Evolutionary conservation across 192 early-diverging fungal species (phyloP).

Genomic region (Entomortierella chlamydospora): DNA sequence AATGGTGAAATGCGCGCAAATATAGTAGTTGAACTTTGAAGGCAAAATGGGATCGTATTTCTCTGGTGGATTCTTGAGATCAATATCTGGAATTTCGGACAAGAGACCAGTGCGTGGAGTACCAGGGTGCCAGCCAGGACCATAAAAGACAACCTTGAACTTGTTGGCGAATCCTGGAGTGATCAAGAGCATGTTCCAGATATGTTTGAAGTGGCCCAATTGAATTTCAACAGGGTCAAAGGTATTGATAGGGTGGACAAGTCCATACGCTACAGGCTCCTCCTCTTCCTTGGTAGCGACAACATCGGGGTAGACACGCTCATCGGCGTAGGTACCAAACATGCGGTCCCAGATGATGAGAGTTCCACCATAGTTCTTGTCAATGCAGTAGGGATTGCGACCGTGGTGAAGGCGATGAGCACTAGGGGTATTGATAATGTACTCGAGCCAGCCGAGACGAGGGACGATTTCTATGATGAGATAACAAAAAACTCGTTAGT

Average conservation of each 20-base stretch:
- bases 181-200: constrained; percentile 54
- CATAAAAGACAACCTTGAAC: constrained; percentile 64
- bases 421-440: constrained; percentile 72
- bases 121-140: constrained; percentile 66
- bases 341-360: constrained; percentile 73
- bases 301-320: constrained; percentile 52
- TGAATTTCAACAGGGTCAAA: constrained; percentile 70
- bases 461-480: constrained; percentile 64
- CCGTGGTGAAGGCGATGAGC: constrained; percentile 73
- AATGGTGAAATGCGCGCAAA: constrained; percentile 52
- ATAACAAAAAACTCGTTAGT: too few relatives aligned
- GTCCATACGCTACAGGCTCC: constrained; percentile 66
- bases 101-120: constrained; percentile 58
- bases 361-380: constrained; percentile 72
- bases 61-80: constrained; percentile 54
- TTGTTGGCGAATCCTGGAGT: constrained; percentile 58
- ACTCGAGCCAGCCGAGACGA: constrained; percentile 66
- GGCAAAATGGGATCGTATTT: constrained; percentile 62
- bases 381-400: constrained; percentile 72
- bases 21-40: constrained; percentile 55
- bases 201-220: constrained; percentile 61
- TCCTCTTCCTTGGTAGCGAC: constrained; percentile 46
- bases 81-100: constrained; percentile 57
- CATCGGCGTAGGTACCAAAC: constrained; percentile 69
- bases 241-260: constrained; percentile 69